phyloP scores from a whole-genome alignment of 208 protist genomes.

The Crithidia sp. region DNA sequence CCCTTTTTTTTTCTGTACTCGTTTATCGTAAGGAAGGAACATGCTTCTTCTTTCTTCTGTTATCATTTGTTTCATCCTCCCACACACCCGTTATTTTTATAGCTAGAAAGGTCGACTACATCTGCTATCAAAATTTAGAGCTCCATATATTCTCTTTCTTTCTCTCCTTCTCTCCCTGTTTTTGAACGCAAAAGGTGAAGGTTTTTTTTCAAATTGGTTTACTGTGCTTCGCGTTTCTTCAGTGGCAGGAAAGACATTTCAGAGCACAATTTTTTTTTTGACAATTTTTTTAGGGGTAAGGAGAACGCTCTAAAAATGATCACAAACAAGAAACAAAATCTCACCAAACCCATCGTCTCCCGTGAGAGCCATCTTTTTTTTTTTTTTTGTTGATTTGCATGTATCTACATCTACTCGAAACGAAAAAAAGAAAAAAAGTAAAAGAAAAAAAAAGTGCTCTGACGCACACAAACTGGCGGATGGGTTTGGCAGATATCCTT shows the following conservation, averaged over 20 bases:
- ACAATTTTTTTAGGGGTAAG: neutral
- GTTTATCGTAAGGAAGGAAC: no score
- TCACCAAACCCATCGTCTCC: no score
- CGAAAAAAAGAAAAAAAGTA: constrained; percentile 5
- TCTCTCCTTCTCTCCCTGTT: constrained; percentile 22
- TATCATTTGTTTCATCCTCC: constrained; percentile 4
- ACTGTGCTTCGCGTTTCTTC: no score
- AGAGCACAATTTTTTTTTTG: no score
- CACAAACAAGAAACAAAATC: no score
- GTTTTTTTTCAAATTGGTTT: no score
- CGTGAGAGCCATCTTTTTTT: neutral
- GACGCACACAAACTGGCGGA: no score
- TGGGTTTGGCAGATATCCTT: no score
- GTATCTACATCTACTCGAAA: constrained; percentile 12
- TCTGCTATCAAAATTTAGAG: constrained; percentile 3
- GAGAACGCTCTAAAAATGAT: neutral
- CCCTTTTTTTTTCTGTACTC: constrained; percentile 19
- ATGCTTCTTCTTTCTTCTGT: constrained; percentile 5
- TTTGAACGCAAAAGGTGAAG: neutral
- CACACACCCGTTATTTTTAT: constrained; percentile 2
- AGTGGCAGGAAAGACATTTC: no score
- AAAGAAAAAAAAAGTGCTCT: neutral
- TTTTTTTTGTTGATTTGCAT: constrained; percentile 2
- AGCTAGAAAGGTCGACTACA: constrained; percentile 14
- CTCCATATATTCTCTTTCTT: constrained; percentile 1